phyloP scores from a whole-genome alignment of 768 basidiomycete species.

The Amanita muscaria region DNA sequence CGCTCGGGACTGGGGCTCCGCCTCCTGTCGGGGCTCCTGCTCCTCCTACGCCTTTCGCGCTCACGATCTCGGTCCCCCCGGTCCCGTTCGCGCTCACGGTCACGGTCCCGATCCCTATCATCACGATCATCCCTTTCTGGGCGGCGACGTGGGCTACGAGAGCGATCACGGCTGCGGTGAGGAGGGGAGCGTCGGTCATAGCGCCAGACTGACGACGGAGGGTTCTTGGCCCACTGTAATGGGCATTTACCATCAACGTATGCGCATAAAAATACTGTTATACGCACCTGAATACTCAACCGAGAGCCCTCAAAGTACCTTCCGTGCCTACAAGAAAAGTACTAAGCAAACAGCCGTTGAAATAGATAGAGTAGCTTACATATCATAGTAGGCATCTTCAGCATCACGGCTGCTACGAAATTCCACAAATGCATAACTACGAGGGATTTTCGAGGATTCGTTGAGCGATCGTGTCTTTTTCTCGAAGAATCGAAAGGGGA shows the following conservation, averaged over 20 bases:
- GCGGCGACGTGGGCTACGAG: conserved; percentile 12
- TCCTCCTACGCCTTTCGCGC: conserved; percentile 18
- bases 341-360: not conserved
- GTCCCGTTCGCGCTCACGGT: conserved; percentile 23
- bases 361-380: conserved; percentile 17
- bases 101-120: conserved; percentile 20
- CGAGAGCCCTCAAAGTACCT: conserved; percentile 30
- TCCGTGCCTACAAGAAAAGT: conserved; percentile 22
- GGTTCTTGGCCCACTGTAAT: conserved; percentile 31
- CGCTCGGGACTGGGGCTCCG: conserved; percentile 15
- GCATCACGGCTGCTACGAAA: conserved; percentile 28
- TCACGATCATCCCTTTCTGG: conserved; percentile 18
- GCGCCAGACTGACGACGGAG: conserved; percentile 30
- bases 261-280: not conserved
- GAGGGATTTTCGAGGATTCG: conserved; percentile 19
- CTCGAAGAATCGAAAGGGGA: conserved; percentile 11
- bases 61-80: conserved; percentile 17
- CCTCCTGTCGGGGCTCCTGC: conserved; percentile 19
- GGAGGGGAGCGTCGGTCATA: conserved; percentile 25
- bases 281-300: conserved; percentile 26
- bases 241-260: not conserved
- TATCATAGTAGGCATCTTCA: conserved; percentile 31
- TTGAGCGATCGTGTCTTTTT: conserved; percentile 24
- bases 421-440: conserved; percentile 32
- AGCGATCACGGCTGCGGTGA: conserved; percentile 18